Evolutionary conservation across 1,284 basidiomycete genomes (phyloP).

Genomic region (Meripilus lineatus): DNA sequence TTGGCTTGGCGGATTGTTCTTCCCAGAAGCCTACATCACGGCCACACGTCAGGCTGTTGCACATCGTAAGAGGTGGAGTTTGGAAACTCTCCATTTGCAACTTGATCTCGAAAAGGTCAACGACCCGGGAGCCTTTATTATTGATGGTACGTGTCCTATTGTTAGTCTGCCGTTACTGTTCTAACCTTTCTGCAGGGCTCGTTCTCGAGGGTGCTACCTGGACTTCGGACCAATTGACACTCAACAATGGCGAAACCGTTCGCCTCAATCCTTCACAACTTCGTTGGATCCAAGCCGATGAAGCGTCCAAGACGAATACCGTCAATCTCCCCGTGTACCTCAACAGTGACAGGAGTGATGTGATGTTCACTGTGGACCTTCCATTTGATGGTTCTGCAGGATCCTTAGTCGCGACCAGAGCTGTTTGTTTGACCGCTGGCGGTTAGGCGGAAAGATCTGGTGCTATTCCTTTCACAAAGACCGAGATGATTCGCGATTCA

Average conservation of each 20-base stretch:
- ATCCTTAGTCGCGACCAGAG: conserved; percentile 70
- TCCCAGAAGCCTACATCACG: conserved; percentile 93
- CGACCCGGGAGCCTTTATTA: conserved; percentile 71
- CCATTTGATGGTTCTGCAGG: conserved; percentile 66
- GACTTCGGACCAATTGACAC: conserved; percentile 56
- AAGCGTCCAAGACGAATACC: conserved; percentile 29
- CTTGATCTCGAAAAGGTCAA: conserved; percentile 78
- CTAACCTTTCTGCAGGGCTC: conserved; percentile 55
- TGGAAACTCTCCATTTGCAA: conserved; percentile 82
- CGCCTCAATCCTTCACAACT: conserved; percentile 76
- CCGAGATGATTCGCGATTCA: neutral
- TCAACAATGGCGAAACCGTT: conserved; percentile 81
- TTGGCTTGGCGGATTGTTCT: conserved; percentile 91
- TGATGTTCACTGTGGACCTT: conserved; percentile 82
- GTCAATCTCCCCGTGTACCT: conserved; percentile 90
- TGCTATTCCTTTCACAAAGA: neutral
- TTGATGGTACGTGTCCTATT: conserved; percentile 64
- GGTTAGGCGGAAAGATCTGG: conserved; percentile 15
- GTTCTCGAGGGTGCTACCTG: conserved; percentile 83
- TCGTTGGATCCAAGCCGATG: conserved; percentile 76
- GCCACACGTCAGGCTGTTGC: conserved; percentile 91
- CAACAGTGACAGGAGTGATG: conserved; percentile 85
- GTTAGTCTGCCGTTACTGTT: conserved; percentile 4
- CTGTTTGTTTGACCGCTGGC: conserved; percentile 74
- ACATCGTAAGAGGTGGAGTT: conserved; percentile 84